Conservation (phyloP, 345 rosid genomes). For the Iberis pinnata region DNA sequence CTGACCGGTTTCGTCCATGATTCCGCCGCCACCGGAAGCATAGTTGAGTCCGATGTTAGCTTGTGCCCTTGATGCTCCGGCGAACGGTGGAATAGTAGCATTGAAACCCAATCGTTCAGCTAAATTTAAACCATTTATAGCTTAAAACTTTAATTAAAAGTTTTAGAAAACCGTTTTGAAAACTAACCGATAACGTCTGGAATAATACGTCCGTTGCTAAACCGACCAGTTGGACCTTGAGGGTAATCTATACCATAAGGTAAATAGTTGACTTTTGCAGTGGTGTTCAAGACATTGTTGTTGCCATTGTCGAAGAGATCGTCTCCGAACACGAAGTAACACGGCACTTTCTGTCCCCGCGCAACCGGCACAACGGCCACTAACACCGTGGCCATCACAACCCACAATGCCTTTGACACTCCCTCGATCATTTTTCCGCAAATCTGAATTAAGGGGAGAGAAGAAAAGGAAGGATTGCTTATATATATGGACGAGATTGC, state of each 20-base stretch:
- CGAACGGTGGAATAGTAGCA: conserved; percentile 34
- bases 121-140: too few relatives aligned
- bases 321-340: conserved; percentile 66
- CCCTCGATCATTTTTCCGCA: conserved; percentile 11
- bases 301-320: conserved; percentile 56
- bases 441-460: background rate
- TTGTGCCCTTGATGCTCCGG: conserved; percentile 23
- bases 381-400: conserved; percentile 15
- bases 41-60: conserved; percentile 45
- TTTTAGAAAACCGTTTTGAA: background rate
- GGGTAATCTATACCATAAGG: conserved; percentile 61
- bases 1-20: conserved; percentile 41
- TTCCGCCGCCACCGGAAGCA: conserved; percentile 64
- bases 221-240: conserved; percentile 55
- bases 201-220: conserved; percentile 44
- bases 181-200: conserved; percentile 48
- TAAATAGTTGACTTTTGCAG: conserved; percentile 43
- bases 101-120: conserved; percentile 42
- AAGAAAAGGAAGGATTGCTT: background rate
- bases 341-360: conserved; percentile 32
- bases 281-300: conserved; percentile 42
- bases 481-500: background rate
- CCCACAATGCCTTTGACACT: conserved; percentile 19
- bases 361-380: background rate
- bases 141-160: too few relatives aligned